Percentiles rank a stretch among this genome's conserved stretches.
Conservation (phyloP, 371 early-diverging fungal species). For the Mortierella sp. region DNA sequence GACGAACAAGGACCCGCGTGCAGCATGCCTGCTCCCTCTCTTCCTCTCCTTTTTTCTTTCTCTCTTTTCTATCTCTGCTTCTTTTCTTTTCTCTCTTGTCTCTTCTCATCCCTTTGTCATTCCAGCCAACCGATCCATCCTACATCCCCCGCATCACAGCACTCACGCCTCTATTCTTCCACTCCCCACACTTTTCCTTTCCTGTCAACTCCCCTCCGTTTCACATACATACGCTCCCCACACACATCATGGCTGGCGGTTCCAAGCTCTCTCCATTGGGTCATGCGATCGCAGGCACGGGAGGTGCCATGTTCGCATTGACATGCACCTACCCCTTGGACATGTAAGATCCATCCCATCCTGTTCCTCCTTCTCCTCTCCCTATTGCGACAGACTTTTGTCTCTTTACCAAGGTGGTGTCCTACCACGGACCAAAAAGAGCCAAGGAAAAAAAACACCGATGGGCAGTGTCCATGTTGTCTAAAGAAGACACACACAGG, state of each 20-base stretch:
- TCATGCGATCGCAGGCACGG: conserved; percentile 93
- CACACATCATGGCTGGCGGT: conserved; percentile 54
- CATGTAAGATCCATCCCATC: conserved; percentile 72
- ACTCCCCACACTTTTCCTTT: conserved; percentile 8
- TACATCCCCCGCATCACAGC: conserved; percentile 3
- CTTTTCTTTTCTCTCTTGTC: conserved; percentile 1
- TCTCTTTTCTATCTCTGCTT: conserved; percentile 2
- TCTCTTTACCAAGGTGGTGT: conserved; percentile 18
- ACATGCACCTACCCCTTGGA: conserved; percentile 93
- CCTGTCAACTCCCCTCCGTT: conserved; percentile 6
- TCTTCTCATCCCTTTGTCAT: conserved; percentile 4
- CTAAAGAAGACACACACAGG: conserved; percentile 18
- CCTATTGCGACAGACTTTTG: conserved; percentile 9
- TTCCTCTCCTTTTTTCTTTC: conserved; percentile 7
- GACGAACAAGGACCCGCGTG: background rate
- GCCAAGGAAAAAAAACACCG: background rate
- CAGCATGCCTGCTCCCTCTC: background rate
- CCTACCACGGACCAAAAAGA: background rate
- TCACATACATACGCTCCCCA: conserved; percentile 8
- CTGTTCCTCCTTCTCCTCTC: conserved; percentile 8
- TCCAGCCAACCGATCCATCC: conserved; percentile 4
- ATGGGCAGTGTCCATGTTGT: background rate
- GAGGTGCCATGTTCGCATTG: conserved; percentile 92
- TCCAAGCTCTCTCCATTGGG: conserved; percentile 86
- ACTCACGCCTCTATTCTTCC: conserved; percentile 22